Percentiles rank a stretch among this genome's conserved stretches.
Evolutionary conservation across 306 rosid genomes (phyloP).

Genomic region (Fragaria iinumae): DNA sequence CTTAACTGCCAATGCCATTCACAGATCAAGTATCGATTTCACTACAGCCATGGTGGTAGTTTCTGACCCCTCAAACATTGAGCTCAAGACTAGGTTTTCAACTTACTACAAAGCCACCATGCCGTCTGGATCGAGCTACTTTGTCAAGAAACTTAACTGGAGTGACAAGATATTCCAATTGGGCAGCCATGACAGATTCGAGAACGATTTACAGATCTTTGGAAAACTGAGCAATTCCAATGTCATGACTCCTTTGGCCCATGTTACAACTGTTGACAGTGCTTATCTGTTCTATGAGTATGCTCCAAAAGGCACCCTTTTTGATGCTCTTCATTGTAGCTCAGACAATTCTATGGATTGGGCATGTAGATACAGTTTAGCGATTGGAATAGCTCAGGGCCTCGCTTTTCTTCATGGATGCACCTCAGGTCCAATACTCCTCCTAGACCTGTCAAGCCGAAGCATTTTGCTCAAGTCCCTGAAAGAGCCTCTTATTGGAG

Average conservation of each 20-base stretch:
- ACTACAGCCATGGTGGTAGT: slow-evolving; percentile 72
- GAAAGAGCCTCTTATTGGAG: slow-evolving; percentile 92
- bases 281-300: slow-evolving; percentile 70
- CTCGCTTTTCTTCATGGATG: slow-evolving; percentile 81
- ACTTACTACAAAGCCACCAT: slow-evolving; percentile 71
- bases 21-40: slow-evolving; percentile 70
- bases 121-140: slow-evolving; percentile 72
- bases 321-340: slow-evolving; percentile 67
- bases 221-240: slow-evolving; percentile 85
- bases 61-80: slow-evolving; percentile 48
- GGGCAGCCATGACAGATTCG: slow-evolving; percentile 56
- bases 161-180: slow-evolving; percentile 64
- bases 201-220: slow-evolving; percentile 52
- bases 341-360: slow-evolving; percentile 56
- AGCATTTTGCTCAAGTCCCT: slow-evolving; percentile 80
- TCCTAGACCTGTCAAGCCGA: slow-evolving; percentile 71
- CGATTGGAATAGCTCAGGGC: slow-evolving; percentile 92
- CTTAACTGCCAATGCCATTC: slow-evolving; percentile 63
- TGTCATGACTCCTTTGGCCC: slow-evolving; percentile 89
- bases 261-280: slow-evolving; percentile 55
- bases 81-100: slow-evolving; percentile 74
- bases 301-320: slow-evolving; percentile 58
- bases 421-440: slow-evolving; percentile 62
- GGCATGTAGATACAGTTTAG: slow-evolving; percentile 85
- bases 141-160: slow-evolving; percentile 83